phyloP scores from a whole-genome alignment of 306 rosid species.

The Lathyrus oleraceus region DNA sequence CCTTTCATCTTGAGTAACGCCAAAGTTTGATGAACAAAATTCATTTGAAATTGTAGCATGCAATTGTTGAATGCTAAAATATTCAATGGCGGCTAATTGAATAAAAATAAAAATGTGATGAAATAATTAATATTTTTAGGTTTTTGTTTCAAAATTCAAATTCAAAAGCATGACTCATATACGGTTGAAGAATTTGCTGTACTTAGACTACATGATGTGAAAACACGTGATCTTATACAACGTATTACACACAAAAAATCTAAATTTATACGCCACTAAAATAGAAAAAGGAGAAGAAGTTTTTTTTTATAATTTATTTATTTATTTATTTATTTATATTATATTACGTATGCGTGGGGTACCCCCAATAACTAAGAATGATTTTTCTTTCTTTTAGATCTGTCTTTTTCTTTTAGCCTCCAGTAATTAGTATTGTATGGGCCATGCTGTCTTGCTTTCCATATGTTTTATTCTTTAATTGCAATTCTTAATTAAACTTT shows the following conservation, averaged over 20 bases:
- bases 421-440: not conserved
- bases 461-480: not conserved
- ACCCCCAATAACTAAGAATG: not conserved
- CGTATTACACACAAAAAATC: too few relatives aligned
- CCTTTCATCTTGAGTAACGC: not conserved
- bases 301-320: too few relatives aligned
- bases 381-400: not conserved
- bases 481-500: not conserved
- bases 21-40: constrained; percentile 3
- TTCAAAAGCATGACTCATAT: constrained; percentile 2
- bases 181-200: constrained; percentile 16
- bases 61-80: constrained; percentile 26
- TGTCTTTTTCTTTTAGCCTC: not conserved
- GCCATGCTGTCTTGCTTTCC: not conserved
- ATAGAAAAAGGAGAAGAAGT: too few relatives aligned
- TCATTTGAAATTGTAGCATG: constrained; percentile 28
- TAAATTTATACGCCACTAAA: too few relatives aligned
- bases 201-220: constrained; percentile 5
- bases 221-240: not conserved
- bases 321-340: too few relatives aligned
- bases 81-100: constrained; percentile 40
- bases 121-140: not conserved
- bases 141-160: not conserved
- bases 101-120: constrained; percentile 26
- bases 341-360: not conserved